Conservation (phyloP, 257 asterid genomes). For the Cinchona pubescens region DNA sequence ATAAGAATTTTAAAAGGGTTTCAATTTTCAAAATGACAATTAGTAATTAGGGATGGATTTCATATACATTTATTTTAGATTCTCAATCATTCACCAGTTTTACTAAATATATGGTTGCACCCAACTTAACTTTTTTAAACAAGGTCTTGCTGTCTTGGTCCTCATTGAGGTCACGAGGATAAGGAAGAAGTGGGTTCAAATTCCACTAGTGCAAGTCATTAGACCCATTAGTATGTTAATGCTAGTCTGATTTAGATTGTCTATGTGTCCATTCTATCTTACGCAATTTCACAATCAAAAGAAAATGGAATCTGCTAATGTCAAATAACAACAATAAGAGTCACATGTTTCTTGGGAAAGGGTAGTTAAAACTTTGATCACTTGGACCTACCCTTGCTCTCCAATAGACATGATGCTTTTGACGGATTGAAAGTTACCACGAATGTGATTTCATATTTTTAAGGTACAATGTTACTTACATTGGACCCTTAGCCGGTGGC, state of each 20-base stretch:
- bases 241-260: not conserved
- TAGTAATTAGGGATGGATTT: not conserved
- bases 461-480: no score
- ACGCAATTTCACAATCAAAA: not conserved
- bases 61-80: no score
- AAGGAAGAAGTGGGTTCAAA: not conserved
- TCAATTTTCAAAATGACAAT: not conserved
- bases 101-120: not conserved
- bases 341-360: not conserved
- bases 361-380: not conserved
- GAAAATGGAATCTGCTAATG: not conserved
- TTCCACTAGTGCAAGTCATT: not conserved
- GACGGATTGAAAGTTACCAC: no score
- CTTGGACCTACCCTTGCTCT: not conserved
- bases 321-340: not conserved
- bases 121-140: no score
- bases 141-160: not conserved
- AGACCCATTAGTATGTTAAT: not conserved
- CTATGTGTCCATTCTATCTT: not conserved
- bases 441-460: no score
- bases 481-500: not conserved
- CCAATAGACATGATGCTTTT: no score
- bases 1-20: not conserved
- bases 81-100: not conserved
- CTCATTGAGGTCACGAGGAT: not conserved